Evolutionary conservation across 2,329 filamentous ascomycete species (phyloP).

Genomic region (Microcyclosporella mali): DNA sequence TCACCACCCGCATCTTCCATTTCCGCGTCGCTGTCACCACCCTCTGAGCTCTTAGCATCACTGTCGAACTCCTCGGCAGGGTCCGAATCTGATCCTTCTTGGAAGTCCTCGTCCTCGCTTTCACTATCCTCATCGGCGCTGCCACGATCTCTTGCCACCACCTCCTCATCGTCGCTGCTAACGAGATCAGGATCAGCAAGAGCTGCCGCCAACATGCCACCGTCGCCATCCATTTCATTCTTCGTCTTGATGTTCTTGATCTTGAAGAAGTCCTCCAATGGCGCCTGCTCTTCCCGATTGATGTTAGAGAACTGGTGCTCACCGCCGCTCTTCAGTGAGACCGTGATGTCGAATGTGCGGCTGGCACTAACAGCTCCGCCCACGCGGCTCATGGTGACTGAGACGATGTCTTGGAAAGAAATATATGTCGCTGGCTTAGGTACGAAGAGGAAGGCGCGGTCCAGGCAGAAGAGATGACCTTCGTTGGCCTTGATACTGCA

Average conservation of each 20-base stretch:
- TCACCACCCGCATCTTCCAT: conserved; percentile 46
- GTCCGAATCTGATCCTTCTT: conserved; percentile 84
- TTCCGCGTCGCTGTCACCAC: conserved; percentile 59
- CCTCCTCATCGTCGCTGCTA: conserved; percentile 74
- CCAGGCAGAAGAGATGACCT: conserved; percentile 91
- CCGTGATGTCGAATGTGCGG: conserved; percentile 94
- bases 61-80: conserved; percentile 96
- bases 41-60: conserved; percentile 72
- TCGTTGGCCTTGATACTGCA: conserved; percentile 99
- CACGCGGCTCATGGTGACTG: conserved; percentile 91
- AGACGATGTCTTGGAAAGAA: conserved; percentile 84
- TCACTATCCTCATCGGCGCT: conserved; percentile 95
- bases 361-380: conserved; percentile 88
- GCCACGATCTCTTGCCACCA: conserved; percentile 70
- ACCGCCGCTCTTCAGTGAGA: conserved; percentile 81
- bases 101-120: conserved; percentile 92
- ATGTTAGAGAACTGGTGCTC: conserved; percentile 99
- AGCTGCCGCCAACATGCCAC: conserved; percentile 69
- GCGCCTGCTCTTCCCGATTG: conserved; percentile 94
- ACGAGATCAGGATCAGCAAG: conserved; percentile 71
- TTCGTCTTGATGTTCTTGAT: conserved; percentile 90
- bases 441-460: conserved; percentile 98
- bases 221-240: conserved; percentile 96
- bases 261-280: conserved; percentile 96
- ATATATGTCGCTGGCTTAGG: conserved; percentile 98